Base-by-base conservation (phyloP, 208 protist genomes). In the Leptomonas pyrrhocoris region DNA sequence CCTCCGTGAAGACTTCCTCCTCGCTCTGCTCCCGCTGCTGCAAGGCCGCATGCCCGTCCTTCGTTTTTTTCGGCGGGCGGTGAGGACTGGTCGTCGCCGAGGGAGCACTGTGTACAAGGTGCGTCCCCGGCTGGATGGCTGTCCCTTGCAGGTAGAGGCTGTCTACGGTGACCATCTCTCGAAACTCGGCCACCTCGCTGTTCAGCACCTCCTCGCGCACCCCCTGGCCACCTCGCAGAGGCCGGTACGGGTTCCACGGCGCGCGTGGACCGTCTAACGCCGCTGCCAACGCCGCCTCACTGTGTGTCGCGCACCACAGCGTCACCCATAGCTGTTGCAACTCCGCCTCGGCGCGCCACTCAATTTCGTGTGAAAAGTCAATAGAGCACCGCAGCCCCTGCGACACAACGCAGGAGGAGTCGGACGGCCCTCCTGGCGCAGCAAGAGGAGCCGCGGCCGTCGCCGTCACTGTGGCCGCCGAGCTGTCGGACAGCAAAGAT, bases 201-300 rank as follows among this genome's bases (percentile, higher is more conserved):
- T 87, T 87, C 61, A 91, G 72, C 43, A 95, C 75, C 55, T 89
- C 77, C 46, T 80, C 68, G 15, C 78, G 74, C 36, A 86, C 64
- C 19, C 83, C 73, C 19, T 78, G 68, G 1, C 86, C 84, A 18
- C 73, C 71, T 11, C 84, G 88, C 2, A 72, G 62, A 2, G 86
- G 86, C 25, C 91, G 85, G 62, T 96, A 96, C 15, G 91, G 91
- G 62, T 96, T 96, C 88, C 86, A 93, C 1, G 36, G 67, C 25
- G 71, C 66, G 23, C 77, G 83, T 15, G 81, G 80, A 2, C 84
- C 83, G 23, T 51, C 28, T 30, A 72, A 38, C 2, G 91, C 86
- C 6, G 70, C 49, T 40, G 67, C 50, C 55, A 93, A 62, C 7
- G 80, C 76, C 11, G 65, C 54, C 54, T 70, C 62, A 62, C 80